Percentiles rank a stretch among this genome's conserved stretches.
Evolutionary conservation across 192 early-diverging fungal genomes (phyloP).

Genomic region (Mortierella hygrophila): DNA sequence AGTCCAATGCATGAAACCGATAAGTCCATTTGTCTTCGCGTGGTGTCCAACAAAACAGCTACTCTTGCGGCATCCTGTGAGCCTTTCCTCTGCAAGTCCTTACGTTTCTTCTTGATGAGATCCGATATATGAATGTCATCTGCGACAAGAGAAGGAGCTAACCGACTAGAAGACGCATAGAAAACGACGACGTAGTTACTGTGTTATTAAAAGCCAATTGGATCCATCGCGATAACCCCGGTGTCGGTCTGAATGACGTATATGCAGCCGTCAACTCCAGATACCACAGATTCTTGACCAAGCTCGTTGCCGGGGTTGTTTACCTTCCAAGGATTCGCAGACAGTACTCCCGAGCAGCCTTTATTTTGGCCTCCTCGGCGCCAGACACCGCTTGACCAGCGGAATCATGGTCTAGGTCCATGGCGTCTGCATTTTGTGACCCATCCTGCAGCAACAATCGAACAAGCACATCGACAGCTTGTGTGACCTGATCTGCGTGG

Average conservation of each 20-base stretch:
- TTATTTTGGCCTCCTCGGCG: conserved; percentile 20
- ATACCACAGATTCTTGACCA: not conserved
- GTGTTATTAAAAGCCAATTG: not conserved
- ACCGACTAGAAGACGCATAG: conserved; percentile 52
- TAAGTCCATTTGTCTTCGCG: not conserved
- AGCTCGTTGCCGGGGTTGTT: not conserved
- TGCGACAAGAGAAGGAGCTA: conserved; percentile 63
- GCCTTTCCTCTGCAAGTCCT: not conserved
- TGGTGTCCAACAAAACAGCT: not conserved
- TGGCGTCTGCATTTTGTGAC: not conserved
- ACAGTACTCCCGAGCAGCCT: conserved; percentile 44
- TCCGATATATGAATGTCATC: conserved; percentile 72
- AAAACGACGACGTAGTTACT: not conserved
- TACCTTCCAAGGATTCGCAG: conserved; percentile 52
- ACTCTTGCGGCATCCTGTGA: not conserved
- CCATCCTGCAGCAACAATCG: conserved; percentile 20
- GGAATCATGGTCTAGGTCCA: conserved; percentile 20
- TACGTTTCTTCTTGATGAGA: conserved; percentile 76
- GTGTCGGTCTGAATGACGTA: too few relatives aligned
- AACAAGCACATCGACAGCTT: conserved; percentile 39
- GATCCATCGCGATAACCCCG: not conserved
- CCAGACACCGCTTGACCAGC: not conserved
- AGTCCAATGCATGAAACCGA: not conserved
- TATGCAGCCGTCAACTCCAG: too few relatives aligned
- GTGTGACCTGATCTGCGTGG: conserved; percentile 35